Base-by-base conservation (phyloP, 2,329 filamentous ascomycete species). In the Aspergillus sp. region DNA sequence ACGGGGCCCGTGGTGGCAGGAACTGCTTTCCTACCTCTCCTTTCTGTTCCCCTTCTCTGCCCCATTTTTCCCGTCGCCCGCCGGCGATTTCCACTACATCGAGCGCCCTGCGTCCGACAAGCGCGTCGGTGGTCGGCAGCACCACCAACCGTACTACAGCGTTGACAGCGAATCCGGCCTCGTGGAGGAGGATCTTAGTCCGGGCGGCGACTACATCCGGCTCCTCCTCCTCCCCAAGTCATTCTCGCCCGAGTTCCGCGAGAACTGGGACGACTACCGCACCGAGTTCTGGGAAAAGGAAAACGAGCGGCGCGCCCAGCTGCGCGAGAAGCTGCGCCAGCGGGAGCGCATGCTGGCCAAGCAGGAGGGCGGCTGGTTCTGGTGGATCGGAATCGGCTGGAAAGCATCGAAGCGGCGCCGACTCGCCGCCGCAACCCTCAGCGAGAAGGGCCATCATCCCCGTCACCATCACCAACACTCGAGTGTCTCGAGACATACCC, bases 221-320 rank as follows among this genome's bases (percentile, higher is more conserved):
- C 81, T 99, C 1, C 78, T 97, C 16, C 79, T 99, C 7, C 82
- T 96, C 10, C 90, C 94, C 1, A 99, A 99, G 68, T 91, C 92
- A 0, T 99, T 99, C 66, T 95, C 90, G 5, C 87, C 94, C 0
- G 90, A 90, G 44, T 99, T 99, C 66, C 83, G 94, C 17, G 92
- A 97, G 70, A 95, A 96, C 59, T 99, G 94, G 94, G 94, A 99
- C 66, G 80, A 93, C 14, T 99, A 95, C 72, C 83, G 94, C 49
- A 86, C 87, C 32, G 92, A 96, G 55, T 99, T 96, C 73, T 99
- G 94, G 94, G 93, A 96, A 63, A 86, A 86, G 55, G 94, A 99
- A 71, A 99, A 99, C 66, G 90, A 95, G 70, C 86, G 93, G 2
- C 85, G 94, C 11, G 82, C 87, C 2, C 75, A 88, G 52, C 76